phyloP scores from a whole-genome alignment of 2,329 filamentous ascomycete genomes.

The Alternaria atra region DNA sequence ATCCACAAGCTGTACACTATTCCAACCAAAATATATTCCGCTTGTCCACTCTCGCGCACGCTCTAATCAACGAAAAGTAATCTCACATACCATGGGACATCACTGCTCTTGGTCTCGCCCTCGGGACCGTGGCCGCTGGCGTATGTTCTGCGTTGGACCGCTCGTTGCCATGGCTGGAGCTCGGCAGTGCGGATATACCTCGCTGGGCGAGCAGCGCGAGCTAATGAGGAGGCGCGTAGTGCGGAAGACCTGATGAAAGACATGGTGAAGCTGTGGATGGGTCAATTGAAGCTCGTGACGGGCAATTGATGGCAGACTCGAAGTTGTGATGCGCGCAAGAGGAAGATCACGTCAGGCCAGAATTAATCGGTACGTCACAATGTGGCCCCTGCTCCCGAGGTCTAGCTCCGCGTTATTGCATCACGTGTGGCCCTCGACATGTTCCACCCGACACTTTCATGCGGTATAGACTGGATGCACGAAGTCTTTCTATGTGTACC shows the following conservation, averaged over 20 bases:
- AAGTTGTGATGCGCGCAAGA: conserved; percentile 19
- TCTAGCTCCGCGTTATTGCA: conserved; percentile 2
- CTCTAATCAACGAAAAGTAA: background rate
- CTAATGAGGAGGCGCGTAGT: conserved; percentile 49
- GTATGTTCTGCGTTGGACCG: conserved; percentile 51
- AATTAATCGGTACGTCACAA: conserved; percentile 29
- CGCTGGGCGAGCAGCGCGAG: conserved; percentile 48
- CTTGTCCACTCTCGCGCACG: background rate
- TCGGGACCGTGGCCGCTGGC: conserved; percentile 47
- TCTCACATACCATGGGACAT: conserved; percentile 53
- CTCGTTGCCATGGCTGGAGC: conserved; percentile 50
- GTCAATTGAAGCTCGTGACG: conserved; percentile 46
- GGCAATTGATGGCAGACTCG: conserved; percentile 42
- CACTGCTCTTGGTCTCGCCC: conserved; percentile 46
- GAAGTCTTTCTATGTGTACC: background rate
- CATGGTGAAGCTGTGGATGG: conserved; percentile 50
- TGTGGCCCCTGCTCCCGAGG: background rate
- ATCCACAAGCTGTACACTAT: background rate
- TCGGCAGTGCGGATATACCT: conserved; percentile 46
- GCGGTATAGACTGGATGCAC: background rate
- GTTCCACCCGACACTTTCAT: background rate
- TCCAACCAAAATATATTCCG: background rate
- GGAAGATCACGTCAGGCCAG: conserved; percentile 30
- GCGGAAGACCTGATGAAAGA: conserved; percentile 49
- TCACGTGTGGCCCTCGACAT: conserved; percentile 8